Conservation (phyloP, 2,329 filamentous ascomycete species). For the Xylaria sp. region DNA sequence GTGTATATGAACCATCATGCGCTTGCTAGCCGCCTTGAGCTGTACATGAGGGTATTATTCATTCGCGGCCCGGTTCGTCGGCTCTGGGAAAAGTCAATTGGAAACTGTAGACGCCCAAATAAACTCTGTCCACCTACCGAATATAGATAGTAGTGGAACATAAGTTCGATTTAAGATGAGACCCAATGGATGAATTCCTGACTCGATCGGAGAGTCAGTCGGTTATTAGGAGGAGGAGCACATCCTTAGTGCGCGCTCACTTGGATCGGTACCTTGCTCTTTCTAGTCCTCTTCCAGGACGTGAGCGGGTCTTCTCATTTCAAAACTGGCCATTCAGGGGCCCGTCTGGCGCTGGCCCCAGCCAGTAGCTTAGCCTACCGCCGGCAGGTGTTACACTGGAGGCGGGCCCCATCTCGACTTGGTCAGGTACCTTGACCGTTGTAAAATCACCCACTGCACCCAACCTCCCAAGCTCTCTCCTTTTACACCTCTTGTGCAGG, state of each 20-base stretch:
- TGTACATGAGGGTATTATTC: background rate
- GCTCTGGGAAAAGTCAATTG: background rate
- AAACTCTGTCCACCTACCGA: background rate
- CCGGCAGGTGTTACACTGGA: conserved; percentile 30
- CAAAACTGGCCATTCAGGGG: conserved; percentile 28
- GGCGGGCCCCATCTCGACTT: conserved; percentile 34
- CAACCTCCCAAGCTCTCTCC: conserved; percentile 29
- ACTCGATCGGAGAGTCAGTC: conserved; percentile 15
- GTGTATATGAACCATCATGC: conserved; percentile 23
- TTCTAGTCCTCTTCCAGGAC: conserved; percentile 20
- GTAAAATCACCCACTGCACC: conserved; percentile 37
- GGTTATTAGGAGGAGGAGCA: background rate
- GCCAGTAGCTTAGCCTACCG: conserved; percentile 30
- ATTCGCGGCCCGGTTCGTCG: background rate
- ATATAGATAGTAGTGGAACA: conserved; percentile 18
- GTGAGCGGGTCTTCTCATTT: conserved; percentile 36
- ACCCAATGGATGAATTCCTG: conserved; percentile 2
- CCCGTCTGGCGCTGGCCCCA: conserved; percentile 6
- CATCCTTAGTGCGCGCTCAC: background rate
- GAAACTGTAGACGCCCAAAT: background rate
- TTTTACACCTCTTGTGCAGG: conserved; percentile 21
- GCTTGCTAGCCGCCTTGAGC: conserved; percentile 2
- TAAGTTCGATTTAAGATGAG: conserved; percentile 11
- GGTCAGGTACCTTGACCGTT: conserved; percentile 31
- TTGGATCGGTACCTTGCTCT: conserved; percentile 35